Percentiles rank a stretch among this genome's conserved stretches.
Evolutionary conservation across 1,284 basidiomycete genomes (phyloP).

Genomic region (Amylostereum chailletii): DNA sequence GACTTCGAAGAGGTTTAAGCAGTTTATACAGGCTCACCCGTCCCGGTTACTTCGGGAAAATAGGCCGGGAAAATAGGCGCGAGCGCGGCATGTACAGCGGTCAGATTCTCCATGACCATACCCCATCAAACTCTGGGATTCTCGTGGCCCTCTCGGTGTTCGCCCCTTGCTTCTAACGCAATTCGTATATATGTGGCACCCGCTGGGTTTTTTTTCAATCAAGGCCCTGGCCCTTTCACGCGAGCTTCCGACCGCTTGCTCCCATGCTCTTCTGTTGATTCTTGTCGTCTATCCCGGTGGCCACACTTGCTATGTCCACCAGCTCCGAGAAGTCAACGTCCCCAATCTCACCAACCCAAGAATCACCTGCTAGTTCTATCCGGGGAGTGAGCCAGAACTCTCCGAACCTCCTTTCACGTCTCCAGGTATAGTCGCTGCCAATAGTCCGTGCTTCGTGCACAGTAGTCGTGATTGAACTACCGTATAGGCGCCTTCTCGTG

Average conservation of each 20-base stretch:
- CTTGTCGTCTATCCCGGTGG: background rate
- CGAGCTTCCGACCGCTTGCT: constrained; percentile 5
- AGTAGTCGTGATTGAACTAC: no score
- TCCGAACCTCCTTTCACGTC: no score
- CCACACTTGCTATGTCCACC: background rate
- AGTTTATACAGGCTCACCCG: constrained; percentile 8
- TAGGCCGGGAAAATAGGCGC: constrained; percentile 5
- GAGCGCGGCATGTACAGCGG: background rate
- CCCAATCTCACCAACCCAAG: background rate
- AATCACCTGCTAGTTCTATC: no score
- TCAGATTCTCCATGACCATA: background rate
- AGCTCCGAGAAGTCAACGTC: background rate
- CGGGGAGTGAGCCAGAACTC: no score
- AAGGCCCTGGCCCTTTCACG: background rate
- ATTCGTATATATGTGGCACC: constrained; percentile 10
- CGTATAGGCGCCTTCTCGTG: no score
- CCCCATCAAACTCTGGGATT: constrained; percentile 6
- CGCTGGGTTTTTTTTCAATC: constrained; percentile 1
- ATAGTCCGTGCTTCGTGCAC: no score
- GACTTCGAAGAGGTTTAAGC: background rate
- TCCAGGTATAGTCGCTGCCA: no score
- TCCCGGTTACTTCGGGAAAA: constrained; percentile 7
- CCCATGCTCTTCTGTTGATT: constrained; percentile 2
- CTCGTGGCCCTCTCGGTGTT: constrained; percentile 7
- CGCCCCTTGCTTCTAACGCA: constrained; percentile 7